Evolutionary conservation across 441 rosid genomes (phyloP).

Genomic region (Geranium incanum): DNA sequence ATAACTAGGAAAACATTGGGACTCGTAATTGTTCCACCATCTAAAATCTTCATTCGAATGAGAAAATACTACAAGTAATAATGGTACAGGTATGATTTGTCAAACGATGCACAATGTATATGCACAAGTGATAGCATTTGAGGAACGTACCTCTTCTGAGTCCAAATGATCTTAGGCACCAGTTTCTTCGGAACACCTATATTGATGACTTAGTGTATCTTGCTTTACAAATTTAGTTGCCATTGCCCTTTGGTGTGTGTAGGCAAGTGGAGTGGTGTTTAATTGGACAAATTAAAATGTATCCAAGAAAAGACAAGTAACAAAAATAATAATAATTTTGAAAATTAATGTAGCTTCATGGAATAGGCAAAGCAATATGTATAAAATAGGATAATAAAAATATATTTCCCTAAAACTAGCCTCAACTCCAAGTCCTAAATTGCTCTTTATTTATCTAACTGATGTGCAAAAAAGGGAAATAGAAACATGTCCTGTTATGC

Average conservation of each 20-base stretch:
- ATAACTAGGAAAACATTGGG: slow-evolving; percentile 5
- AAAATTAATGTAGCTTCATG: no score
- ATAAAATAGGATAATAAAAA: neutral
- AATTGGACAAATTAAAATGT: neutral
- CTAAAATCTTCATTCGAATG: neutral
- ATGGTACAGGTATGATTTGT: neutral
- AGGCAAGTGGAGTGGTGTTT: neutral
- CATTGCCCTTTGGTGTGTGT: neutral
- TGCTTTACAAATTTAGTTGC: neutral
- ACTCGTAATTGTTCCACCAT: slow-evolving; percentile 13
- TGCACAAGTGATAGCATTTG: neutral
- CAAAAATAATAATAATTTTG: neutral
- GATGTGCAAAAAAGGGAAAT: neutral
- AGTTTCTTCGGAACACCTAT: neutral
- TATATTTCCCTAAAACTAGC: neutral
- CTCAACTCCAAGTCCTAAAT: neutral
- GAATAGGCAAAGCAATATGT: neutral
- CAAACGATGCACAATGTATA: neutral
- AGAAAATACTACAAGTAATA: neutral
- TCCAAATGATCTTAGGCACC: neutral
- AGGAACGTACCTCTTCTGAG: slow-evolving; percentile 4
- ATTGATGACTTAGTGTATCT: neutral
- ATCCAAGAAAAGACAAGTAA: neutral
- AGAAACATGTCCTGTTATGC: neutral
- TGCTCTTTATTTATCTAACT: neutral